Evolutionary conservation across 129 eudicot species (phyloP), one percentile per base, ranked within the genome.

Genomic region (Helichrysum umbraculigerum): DNA sequence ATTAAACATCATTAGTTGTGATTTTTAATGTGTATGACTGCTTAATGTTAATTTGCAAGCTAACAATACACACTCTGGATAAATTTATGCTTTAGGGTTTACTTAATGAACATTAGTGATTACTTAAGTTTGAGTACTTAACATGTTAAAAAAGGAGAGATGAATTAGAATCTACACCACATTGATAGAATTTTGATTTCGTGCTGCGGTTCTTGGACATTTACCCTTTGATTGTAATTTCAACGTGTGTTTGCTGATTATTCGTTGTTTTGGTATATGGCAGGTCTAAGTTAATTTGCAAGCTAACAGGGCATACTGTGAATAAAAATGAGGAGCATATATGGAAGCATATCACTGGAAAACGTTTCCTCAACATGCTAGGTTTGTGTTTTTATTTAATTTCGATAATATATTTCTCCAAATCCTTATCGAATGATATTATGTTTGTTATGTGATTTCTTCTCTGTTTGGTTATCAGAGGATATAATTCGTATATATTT

Each of bases 301-400:
- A 87, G 79, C 83, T 94, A 19, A 94, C 99, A 3, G 97, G 90
- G 30, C 72, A 66, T 67, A 82, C 87, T 50, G 85, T 94, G 75
- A 94, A 91, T 70, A 94, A 94, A 76, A 70, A 80, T 21, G 99
- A 94, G 86, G 96, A 91, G 90, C 99, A 94, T 71, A 94, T 91
- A 79, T 94, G 97, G 99, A 94, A 94, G 86, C 99, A 94, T 78
- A 87, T 94, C 75, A 94, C 82, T 61, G 97, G 99, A 44, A 91
- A 82, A 76, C 93, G 91, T 8, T 94, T 94, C 75, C 85, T 91
- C 66, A 84, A 84, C 84, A 87, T 87, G 93, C 73, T 94, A 84
- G 98, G 98, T 94, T 86, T 82, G 97, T 81, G 54, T 15, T 77
- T 20, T 50, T 65, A 25, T 29, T 71, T 78, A 10, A 14, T 15